Evolutionary conservation across 108 stramenopile species (phyloP).

Genomic region (Bacterosira constricta): DNA sequence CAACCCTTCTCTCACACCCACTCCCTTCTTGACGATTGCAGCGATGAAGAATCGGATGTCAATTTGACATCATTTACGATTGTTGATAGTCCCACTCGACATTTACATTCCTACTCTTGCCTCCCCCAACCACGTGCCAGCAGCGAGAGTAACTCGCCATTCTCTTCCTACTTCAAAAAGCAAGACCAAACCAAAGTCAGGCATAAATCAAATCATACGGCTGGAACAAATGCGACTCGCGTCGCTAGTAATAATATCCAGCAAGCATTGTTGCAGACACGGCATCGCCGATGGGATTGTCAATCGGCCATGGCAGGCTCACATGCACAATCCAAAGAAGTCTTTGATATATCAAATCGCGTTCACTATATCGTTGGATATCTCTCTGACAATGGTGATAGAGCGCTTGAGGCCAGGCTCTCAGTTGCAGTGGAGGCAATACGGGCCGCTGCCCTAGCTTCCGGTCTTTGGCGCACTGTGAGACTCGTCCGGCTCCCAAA

Average conservation of each 20-base stretch:
- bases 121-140: conserved; percentile 2
- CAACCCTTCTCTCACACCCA: conserved; percentile 28
- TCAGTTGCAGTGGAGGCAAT: conserved; percentile 40
- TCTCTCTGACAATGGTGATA: neutral
- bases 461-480: conserved; percentile 50
- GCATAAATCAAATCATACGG: neutral
- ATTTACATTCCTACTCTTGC: conserved; percentile 28
- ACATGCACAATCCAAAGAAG: conserved; percentile 45
- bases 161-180: conserved; percentile 16
- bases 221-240: neutral
- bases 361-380: conserved; percentile 11
- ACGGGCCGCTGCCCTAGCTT: conserved; percentile 40
- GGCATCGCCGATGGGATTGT: conserved; percentile 48
- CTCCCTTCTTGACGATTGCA: conserved; percentile 52
- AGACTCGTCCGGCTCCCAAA: conserved; percentile 31
- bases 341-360: conserved; percentile 38
- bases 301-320: conserved; percentile 36
- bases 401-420: conserved; percentile 9
- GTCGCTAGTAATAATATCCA: conserved; percentile 42
- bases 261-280: conserved; percentile 33
- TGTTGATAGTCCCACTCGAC: conserved; percentile 31
- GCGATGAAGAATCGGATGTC: conserved; percentile 50
- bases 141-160: conserved; percentile 1
- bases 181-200: conserved; percentile 3
- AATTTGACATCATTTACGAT: conserved; percentile 20